Evolutionary conservation across 768 basidiomycete genomes (phyloP), one percentile per base, ranked within the genome.

Genomic region (Tubosaeta sp.): DNA sequence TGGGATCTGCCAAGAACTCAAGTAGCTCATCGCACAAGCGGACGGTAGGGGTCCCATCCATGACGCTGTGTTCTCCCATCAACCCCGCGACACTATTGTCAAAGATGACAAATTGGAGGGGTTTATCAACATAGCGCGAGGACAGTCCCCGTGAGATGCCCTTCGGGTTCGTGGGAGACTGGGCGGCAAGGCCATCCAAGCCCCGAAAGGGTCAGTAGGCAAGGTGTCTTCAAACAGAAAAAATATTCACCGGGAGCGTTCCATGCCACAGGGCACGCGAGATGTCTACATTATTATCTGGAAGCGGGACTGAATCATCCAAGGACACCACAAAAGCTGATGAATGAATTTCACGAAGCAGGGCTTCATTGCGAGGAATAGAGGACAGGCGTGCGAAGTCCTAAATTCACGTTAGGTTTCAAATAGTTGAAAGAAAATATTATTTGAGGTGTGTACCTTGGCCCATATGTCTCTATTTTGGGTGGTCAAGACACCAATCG

Each of bases 51-150:
- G 91, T 92, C 33, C 91, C 91, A 60, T 93, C 91, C 91, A 93
- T 93, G 53, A 89, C 76, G 16, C 88, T 90, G 66, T 93, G 95
- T 68, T 97, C 95, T 43, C 95, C 95, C 81, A 95, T 88, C 61
- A 97, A 71, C 5, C 93, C 95, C 1, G 91, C 86, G 45, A 81
- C 74, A 12, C 76, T 82, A 57, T 91, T 89, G 66, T 91, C 89
- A 62, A 84, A 91, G 6, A 97, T 81, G 52, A 97, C 80, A 65
- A 93, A 84, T 66, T 97, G 82, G 52, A 83, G 67, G 9, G 95
- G 94, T 70, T 97, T 97, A 71, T 97, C 95, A 43, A 92, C 83
- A 84, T 87, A 91, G 39, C 88, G 82, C 55, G 86, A 88, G 34
- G 79, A 78, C 17, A 91, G 76, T n/a, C 85, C 85, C 8, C 65